phyloP scores from a whole-genome alignment of 306 rosid genomes.

The Fragaria iinumae region DNA sequence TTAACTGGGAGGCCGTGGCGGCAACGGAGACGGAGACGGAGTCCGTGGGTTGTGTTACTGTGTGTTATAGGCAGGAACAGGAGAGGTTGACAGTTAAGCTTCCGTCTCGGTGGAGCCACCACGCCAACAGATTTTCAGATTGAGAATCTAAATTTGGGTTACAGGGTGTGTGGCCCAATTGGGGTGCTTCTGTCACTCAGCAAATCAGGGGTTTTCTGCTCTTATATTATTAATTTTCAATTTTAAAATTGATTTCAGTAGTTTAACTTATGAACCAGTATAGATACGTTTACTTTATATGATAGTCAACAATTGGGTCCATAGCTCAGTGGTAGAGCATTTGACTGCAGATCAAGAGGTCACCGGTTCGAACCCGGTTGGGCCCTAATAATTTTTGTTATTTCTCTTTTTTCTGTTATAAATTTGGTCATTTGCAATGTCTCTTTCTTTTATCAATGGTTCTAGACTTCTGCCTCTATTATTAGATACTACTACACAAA shows the following conservation, averaged over 20 bases:
- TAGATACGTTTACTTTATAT: too few species aligned
- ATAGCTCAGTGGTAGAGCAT: constrained; percentile 5
- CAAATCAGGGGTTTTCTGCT: constrained; percentile 22
- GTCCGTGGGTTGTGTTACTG: not conserved
- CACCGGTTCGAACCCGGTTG: constrained; percentile 6
- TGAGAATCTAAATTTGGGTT: not conserved
- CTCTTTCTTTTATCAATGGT: too few species aligned
- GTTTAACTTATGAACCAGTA: too few species aligned
- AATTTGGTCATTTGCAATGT: too few species aligned
- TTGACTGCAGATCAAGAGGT: constrained; percentile 8
- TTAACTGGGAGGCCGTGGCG: not conserved
- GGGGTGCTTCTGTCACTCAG: not conserved
- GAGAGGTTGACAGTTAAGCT: constrained; percentile 23
- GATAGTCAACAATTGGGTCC: not conserved
- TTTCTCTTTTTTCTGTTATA: not conserved
- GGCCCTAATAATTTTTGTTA: not conserved
- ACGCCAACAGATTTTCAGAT: constrained; percentile 11
- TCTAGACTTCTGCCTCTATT: too few species aligned
- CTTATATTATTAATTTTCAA: not conserved
- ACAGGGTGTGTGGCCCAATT: not conserved
- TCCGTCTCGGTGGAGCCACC: constrained; percentile 7
- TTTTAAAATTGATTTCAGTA: not conserved
- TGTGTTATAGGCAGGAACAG: not conserved
- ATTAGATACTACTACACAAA: too few species aligned
- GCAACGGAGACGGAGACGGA: not conserved